Percentiles rank a stretch among this genome's conserved stretches.
Conservation (phyloP, 768 basidiomycete genomes). For the Mycena amicta region DNA sequence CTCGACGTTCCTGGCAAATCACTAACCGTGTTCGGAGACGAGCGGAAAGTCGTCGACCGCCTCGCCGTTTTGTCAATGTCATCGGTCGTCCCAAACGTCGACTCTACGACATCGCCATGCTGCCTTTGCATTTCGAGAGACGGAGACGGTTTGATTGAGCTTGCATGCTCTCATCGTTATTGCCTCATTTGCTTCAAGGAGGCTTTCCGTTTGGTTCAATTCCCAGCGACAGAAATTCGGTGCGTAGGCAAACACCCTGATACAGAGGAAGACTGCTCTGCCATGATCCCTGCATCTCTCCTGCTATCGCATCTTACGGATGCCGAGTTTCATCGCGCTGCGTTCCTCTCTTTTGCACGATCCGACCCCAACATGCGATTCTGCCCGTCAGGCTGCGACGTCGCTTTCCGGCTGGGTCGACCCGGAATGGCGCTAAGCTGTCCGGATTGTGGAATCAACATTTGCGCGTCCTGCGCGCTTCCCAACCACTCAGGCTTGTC, state of each 20-base stretch:
- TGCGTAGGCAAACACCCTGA: conserved; percentile 5
- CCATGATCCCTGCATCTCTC: not conserved
- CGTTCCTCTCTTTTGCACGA: conserved; percentile 6
- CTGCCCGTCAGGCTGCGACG: conserved; percentile 16
- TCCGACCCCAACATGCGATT: conserved; percentile 7
- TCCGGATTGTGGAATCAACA: conserved; percentile 6
- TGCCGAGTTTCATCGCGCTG: conserved; percentile 5
- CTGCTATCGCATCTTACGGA: conserved; percentile 5
- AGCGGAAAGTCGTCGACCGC: no score
- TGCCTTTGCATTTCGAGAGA: conserved; percentile 9
- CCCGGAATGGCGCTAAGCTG: conserved; percentile 9
- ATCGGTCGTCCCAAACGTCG: no score
- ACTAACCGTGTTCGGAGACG: conserved; percentile 16
- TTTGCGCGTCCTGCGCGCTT: conserved; percentile 14
- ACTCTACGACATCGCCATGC: conserved; percentile 4
- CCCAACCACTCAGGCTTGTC: conserved; percentile 10
- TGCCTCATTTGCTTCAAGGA: conserved; percentile 9
- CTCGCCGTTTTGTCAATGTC: no score
- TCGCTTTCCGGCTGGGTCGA: conserved; percentile 6
- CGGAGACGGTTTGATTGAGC: not conserved
- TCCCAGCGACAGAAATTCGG: not conserved
- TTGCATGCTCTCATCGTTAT: conserved; percentile 18
- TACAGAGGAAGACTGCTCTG: conserved; percentile 3
- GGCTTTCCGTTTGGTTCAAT: conserved; percentile 9
- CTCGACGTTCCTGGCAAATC: conserved; percentile 4